Evolutionary conservation across 495 filamentous ascomycete species (phyloP).

Genomic region (Talaromyces thailandensis): DNA sequence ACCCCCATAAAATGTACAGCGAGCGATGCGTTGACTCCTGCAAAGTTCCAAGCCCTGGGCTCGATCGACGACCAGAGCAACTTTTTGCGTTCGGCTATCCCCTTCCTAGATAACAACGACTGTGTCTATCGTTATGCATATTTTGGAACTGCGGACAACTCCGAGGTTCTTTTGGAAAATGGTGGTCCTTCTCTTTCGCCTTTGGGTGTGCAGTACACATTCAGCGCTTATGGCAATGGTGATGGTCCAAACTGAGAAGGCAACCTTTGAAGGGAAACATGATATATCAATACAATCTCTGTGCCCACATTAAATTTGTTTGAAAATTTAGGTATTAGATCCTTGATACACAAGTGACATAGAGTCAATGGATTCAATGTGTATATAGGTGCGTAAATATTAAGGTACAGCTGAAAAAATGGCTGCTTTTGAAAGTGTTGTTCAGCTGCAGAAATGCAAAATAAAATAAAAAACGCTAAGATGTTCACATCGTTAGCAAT

Average conservation of each 20-base stretch:
- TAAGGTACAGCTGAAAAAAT: too few species aligned
- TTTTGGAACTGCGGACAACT: conserved; percentile 40
- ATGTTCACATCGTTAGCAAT: too few species aligned
- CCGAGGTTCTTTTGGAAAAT: conserved; percentile 1
- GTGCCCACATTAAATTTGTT: background rate
- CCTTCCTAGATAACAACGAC: conserved; percentile 55
- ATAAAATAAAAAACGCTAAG: too few species aligned
- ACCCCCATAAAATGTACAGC: background rate
- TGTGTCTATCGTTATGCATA: conserved; percentile 69
- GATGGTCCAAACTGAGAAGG: background rate
- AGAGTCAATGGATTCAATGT: too few species aligned
- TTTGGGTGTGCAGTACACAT: conserved; percentile 3
- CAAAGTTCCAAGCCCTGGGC: conserved; percentile 52
- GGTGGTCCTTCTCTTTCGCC: background rate
- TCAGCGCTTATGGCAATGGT: conserved; percentile 1
- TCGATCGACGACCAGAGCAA: conserved; percentile 30
- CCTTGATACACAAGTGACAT: too few species aligned
- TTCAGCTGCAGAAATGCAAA: too few species aligned
- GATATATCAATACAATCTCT: too few species aligned
- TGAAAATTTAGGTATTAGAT: too few species aligned
- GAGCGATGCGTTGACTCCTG: conserved; percentile 10
- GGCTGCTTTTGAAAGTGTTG: too few species aligned
- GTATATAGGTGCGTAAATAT: too few species aligned
- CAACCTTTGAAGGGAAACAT: too few species aligned
- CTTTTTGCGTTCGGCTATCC: conserved; percentile 49